These are phyloP conservation scores for Epichloe bromicola DNA, from an alignment of 2,329 filamentous ascomycete species.

Conservation along the genomic window DNA sequence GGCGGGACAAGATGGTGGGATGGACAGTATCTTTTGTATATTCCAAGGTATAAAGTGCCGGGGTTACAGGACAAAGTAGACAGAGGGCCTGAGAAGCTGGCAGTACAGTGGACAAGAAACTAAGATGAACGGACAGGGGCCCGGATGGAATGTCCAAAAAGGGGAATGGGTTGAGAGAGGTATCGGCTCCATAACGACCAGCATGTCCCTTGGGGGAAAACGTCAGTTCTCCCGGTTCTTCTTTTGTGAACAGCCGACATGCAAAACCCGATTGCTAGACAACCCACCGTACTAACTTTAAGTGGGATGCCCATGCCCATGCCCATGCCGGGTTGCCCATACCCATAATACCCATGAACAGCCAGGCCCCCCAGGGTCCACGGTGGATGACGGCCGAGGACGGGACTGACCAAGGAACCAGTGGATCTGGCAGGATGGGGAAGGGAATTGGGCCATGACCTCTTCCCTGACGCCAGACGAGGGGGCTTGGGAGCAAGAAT, in stretches of 20 bases:
- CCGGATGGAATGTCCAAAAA: slow-evolving; percentile 25
- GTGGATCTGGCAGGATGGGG: slow-evolving; percentile 5
- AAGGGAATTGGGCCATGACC: slow-evolving; percentile 2
- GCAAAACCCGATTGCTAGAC: neutral
- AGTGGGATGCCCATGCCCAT: neutral
- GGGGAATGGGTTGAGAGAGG: slow-evolving; percentile 26
- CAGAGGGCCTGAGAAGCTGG: slow-evolving; percentile 5
- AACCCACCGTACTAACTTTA: neutral
- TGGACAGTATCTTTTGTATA: slow-evolving; percentile 17
- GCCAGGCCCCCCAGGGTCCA: no score
- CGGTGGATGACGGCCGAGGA: slow-evolving; percentile 4
- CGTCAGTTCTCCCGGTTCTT: slow-evolving; percentile 2
- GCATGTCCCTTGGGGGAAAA: slow-evolving; percentile 4
- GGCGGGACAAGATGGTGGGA: slow-evolving; percentile 4
- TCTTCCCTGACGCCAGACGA: neutral
- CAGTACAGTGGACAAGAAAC: slow-evolving; percentile 9
- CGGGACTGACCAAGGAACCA: slow-evolving; percentile 6
- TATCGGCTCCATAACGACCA: slow-evolving; percentile 11
- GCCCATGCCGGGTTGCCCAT: no score
- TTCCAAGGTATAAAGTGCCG: slow-evolving; percentile 13
- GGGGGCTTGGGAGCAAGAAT: no score
- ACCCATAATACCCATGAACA: neutral
- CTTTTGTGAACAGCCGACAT: neutral
- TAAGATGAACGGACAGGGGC: slow-evolving; percentile 19
- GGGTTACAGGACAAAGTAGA: slow-evolving; percentile 11